A percentile compares a stretch with the other conserved stretches of the same genome.
Conservation (phyloP, 2,329 filamentous ascomycete species). For the Chalaropsis thielavioides region DNA sequence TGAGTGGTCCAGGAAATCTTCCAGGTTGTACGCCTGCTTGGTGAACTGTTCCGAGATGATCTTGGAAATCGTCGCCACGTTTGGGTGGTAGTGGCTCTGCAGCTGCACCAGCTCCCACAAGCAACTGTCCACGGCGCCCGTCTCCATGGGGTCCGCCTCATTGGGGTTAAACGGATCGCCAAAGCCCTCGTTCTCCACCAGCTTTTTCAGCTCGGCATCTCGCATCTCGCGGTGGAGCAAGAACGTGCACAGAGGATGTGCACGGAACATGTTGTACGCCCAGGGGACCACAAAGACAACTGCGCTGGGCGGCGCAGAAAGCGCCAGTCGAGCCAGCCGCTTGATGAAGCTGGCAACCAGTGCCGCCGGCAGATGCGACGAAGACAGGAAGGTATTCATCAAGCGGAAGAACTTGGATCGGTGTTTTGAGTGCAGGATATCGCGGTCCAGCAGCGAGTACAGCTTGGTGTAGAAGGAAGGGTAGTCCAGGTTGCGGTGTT, state of each 20-base stretch:
- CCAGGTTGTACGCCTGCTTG: constrained; percentile 85
- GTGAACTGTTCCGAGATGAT: constrained; percentile 96
- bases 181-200: constrained; percentile 45
- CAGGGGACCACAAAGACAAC: constrained; percentile 83
- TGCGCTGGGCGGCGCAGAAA: constrained; percentile 80
- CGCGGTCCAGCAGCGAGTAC: constrained; percentile 77
- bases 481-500: constrained; percentile 88
- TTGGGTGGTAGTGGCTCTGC: constrained; percentile 90
- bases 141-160: constrained; percentile 72
- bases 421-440: constrained; percentile 85
- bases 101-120: constrained; percentile 90
- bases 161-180: constrained; percentile 62
- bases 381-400: constrained; percentile 76
- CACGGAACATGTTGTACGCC: constrained; percentile 87
- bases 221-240: constrained; percentile 75
- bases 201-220: constrained; percentile 41
- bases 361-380: constrained; percentile 79
- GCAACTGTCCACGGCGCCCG: constrained; percentile 76
- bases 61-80: constrained; percentile 83
- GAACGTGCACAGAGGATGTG: constrained; percentile 81
- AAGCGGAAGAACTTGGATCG: constrained; percentile 86
- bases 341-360: constrained; percentile 95
- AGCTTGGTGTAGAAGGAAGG: constrained; percentile 86
- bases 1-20: constrained; percentile 92
- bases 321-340: constrained; percentile 64